Evolutionary conservation across 495 filamentous ascomycete genomes (phyloP).

Genomic region (Xylaria longipes): DNA sequence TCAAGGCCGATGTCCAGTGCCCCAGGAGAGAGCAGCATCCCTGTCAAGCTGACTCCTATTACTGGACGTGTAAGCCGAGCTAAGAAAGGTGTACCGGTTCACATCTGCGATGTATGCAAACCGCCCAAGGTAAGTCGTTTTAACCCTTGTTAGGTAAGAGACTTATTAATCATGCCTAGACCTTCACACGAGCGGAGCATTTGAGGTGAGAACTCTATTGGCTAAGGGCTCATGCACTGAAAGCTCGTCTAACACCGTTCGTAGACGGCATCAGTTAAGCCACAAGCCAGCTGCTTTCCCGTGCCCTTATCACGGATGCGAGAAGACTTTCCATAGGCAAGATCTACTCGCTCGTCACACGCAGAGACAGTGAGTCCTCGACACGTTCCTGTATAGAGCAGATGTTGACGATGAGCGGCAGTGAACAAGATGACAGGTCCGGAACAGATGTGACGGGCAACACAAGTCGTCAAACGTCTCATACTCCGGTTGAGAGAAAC

Average conservation of each 20-base stretch:
- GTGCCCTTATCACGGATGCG: constrained; percentile 70
- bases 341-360: constrained; percentile 82
- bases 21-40: constrained; percentile 42
- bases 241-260: constrained; percentile 27
- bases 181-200: constrained; percentile 88
- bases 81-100: constrained; percentile 82
- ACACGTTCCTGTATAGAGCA: background rate
- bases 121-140: constrained; percentile 61
- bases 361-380: constrained; percentile 75
- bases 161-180: constrained; percentile 48
- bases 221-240: background rate
- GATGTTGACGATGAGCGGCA: constrained; percentile 24
- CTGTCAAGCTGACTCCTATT: constrained; percentile 68
- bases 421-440: constrained; percentile 49
- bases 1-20: constrained; percentile 50
- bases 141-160: constrained; percentile 6
- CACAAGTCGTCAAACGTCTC: constrained; percentile 30
- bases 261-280: constrained; percentile 84
- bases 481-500: constrained; percentile 23
- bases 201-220: constrained; percentile 60
- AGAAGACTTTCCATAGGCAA: constrained; percentile 68
- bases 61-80: constrained; percentile 80
- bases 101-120: constrained; percentile 71
- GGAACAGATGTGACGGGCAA: constrained; percentile 32
- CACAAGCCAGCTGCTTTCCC: constrained; percentile 74